Evolutionary conservation across 2,329 filamentous ascomycete genomes (phyloP), one percentile per base, ranked within the genome.

Genomic region (Neofusicoccum ribis): DNA sequence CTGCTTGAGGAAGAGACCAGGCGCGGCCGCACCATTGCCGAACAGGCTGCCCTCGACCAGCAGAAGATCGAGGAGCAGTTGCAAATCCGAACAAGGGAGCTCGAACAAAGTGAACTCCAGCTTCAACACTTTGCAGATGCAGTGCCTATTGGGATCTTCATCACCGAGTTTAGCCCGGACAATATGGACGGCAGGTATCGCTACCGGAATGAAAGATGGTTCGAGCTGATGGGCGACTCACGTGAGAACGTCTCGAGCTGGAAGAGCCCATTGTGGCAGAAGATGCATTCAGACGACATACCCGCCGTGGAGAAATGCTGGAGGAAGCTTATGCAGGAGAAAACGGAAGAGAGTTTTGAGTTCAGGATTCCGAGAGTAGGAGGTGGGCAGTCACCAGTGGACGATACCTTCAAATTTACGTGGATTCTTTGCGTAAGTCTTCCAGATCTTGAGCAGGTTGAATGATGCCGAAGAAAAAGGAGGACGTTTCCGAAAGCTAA

Each of bases 1-100:
- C 11, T 76, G 72, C 52, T 73, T 72, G 60, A 76, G 58, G 72
- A 73, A 50, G 76, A 75, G 72, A 76, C 73, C 5, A 65, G 47
- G 20, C 69, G 65, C 11, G 60, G 66, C 47, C 66, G 47, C 14
- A 65, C 66, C 17, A 64, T 70, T n/a, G 67, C 67, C 15, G 74
- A 75, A 37, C 66, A 74, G 15, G 74, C 74, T 1, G 74, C 74
- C 31, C 64, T 74, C 6, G 74, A 73, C 44, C 75, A 76, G 74
- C 74, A 71, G 31, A 66, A 75, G 1, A 74, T 72, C 17, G 71
- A 43, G 17, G 56, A 60, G 23, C 43, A 66, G 56, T 43, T 52
- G 11, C 46, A 59, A 11, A 11, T 65, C 27, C 59, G 51, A 5
- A 65, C 63, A 4, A 27, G 46, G 14, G 63, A 65, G 31, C 54